Evolutionary conservation across 257 asterid species (phyloP).

Genomic region (Nicotiana obtusifolia): DNA sequence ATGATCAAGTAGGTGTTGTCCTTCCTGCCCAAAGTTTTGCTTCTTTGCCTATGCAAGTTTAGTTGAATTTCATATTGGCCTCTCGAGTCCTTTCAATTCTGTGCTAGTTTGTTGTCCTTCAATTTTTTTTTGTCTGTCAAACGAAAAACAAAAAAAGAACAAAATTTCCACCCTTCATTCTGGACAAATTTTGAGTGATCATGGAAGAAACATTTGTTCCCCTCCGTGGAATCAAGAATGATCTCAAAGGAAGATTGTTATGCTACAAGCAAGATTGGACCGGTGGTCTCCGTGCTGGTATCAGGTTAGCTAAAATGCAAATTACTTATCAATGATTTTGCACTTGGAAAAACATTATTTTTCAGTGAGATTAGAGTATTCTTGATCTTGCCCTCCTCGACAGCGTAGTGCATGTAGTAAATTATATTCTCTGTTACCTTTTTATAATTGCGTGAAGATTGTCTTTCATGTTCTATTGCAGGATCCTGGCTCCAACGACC

Average conservation of each 20-base stretch:
- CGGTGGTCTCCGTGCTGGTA: constrained; percentile 76
- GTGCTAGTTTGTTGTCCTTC: not conserved
- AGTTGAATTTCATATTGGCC: constrained; percentile 12
- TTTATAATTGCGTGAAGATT: not conserved
- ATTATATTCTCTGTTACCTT: not conserved
- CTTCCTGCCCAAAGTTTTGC: constrained; percentile 10
- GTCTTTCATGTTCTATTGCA: constrained; percentile 21
- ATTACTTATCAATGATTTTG: constrained; percentile 5
- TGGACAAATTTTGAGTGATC: constrained; percentile 15
- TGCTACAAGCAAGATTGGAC: constrained; percentile 95
- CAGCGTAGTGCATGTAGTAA: not conserved
- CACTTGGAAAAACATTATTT: not conserved
- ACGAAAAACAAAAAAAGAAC: not conserved
- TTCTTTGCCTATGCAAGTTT: constrained; percentile 3
- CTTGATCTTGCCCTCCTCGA: not conserved
- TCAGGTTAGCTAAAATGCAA: constrained; percentile 50
- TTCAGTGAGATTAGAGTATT: not conserved
- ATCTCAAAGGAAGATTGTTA: constrained; percentile 68
- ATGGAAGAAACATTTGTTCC: constrained; percentile 97
- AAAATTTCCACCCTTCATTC: not conserved
- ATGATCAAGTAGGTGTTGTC: constrained; percentile 11
- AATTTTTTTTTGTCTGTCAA: not conserved
- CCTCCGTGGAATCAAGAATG: constrained; percentile 82
- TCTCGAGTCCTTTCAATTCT: constrained; percentile 11
- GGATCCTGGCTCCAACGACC: constrained; percentile 96